Conservation (phyloP, 129 eudicot species). For the Mikania micrantha region DNA sequence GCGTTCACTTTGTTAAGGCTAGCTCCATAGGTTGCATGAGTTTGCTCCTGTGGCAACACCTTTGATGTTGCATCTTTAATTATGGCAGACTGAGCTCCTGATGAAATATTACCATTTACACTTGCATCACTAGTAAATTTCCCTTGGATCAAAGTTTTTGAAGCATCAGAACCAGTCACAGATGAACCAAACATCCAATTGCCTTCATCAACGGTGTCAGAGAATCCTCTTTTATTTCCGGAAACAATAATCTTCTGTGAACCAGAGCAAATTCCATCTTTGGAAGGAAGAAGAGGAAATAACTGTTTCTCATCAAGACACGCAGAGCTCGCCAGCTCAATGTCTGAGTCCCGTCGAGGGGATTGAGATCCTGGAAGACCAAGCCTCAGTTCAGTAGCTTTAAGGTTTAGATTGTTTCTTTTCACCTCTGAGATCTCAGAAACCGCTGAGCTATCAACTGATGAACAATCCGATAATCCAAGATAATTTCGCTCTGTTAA, state of each 20-base stretch:
- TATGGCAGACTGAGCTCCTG: constrained; percentile 41
- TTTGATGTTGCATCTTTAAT: constrained; percentile 42
- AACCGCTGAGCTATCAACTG: constrained; percentile 57
- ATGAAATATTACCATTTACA: constrained; percentile 33
- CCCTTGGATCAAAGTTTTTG: constrained; percentile 32
- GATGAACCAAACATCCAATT: constrained; percentile 48
- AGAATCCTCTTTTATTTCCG: constrained; percentile 57
- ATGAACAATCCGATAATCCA: constrained; percentile 76
- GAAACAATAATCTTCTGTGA: constrained; percentile 50
- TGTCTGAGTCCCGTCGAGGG: constrained; percentile 45
- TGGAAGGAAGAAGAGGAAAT: constrained; percentile 66
- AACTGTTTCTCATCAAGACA: constrained; percentile 62
- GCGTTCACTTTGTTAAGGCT: constrained; percentile 28
- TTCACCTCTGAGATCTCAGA: constrained; percentile 34
- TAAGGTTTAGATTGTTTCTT: constrained; percentile 48
- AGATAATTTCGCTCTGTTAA: constrained; percentile 65
- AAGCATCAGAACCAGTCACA: constrained; percentile 49
- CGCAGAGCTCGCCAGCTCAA: constrained; percentile 24
- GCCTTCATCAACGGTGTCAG: constrained; percentile 57
- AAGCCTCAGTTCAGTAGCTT: constrained; percentile 74
- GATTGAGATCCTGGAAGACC: constrained; percentile 89
- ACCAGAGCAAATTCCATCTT: constrained; percentile 47
- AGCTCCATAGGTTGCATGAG: constrained; percentile 26
- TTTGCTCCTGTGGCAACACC: constrained; percentile 23
- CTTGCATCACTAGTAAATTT: constrained; percentile 30